Conservation (phyloP, 73 alveolate species). For the Blepharisma stoltei region DNA sequence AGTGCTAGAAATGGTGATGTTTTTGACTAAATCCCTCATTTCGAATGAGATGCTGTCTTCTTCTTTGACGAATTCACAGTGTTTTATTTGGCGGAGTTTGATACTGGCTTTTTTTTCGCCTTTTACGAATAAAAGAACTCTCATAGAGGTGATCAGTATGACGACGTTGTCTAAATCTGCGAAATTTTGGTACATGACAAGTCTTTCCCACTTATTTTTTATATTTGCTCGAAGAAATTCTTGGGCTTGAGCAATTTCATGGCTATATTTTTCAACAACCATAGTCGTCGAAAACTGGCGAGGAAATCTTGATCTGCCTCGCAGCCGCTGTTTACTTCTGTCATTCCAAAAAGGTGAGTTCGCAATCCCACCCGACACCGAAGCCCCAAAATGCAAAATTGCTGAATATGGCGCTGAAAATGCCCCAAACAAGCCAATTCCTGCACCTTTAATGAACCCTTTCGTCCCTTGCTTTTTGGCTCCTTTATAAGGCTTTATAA, state of each 20-base stretch:
- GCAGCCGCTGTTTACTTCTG: constrained; percentile 57
- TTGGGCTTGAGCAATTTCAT: constrained; percentile 63
- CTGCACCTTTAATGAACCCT: constrained; percentile 82
- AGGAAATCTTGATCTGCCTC: constrained; percentile 81
- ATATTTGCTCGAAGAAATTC: constrained; percentile 59
- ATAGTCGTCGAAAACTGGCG: constrained; percentile 59
- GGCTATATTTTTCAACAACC: constrained; percentile 72
- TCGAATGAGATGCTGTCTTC: no score
- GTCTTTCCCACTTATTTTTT: constrained; percentile 42
- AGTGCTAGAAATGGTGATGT: no score
- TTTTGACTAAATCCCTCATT: no score
- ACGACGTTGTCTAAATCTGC: background rate
- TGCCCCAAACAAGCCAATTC: constrained; percentile 80
- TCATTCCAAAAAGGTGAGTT: constrained; percentile 61
- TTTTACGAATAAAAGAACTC: background rate
- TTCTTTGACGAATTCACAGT: no score
- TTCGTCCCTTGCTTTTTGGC: constrained; percentile 79
- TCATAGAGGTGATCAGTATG: background rate
- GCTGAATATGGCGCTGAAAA: constrained; percentile 82
- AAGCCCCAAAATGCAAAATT: constrained; percentile 58
- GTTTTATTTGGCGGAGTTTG: no score
- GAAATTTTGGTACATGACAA: background rate
- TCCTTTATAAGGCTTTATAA: constrained; percentile 68
- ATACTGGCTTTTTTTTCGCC: background rate
- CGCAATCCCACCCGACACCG: constrained; percentile 72